Evolutionary conservation across 257 asterid species (phyloP), one percentile per base, ranked within the genome.

Genomic region (Solanum peruvianum): DNA sequence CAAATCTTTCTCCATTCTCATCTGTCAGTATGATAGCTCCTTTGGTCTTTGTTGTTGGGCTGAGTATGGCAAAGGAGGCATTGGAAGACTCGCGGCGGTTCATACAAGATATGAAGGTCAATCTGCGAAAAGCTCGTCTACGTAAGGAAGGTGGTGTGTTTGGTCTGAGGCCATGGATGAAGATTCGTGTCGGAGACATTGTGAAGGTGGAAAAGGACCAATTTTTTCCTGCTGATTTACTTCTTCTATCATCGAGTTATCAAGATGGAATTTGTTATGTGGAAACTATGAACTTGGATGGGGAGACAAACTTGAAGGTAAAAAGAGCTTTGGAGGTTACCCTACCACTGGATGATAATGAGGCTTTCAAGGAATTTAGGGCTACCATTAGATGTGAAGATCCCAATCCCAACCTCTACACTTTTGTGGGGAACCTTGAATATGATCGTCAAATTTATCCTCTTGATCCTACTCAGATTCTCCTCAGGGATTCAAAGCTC

Each of bases 41-140:
- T 13, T 88, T 97, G 87, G 94, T 90, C 31, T 94, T 97, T 91
- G 99, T 97, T 73, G 98, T 97, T 88, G 99, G 99, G 7, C 86
- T 95, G 95, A 97, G 99, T 86, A 97, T 97, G 99, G 98, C 97
- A n/a, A 97, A 97, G 88, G 98, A 97, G 89, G 99, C 98, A 67
- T 84, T 94, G 87, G 99, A 97, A 92, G 99, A 97, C 88, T 95
- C 98, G 95, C 93, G 95, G 27, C 87, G 98, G 88, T 97, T 97
- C 83, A 89, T 95, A 77, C 98, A 97, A 91, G 99, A 95, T 81
- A 94, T 97, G 99, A 94, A 93, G 94, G 98, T 97, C 87, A 97
- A 97, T 91, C 90, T 92, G 85, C 89, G 98, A 70, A 97, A 97
- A 93, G 91, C 93, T 82, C 71, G 83, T 6, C 91, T 95, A 44